Evolutionary conservation across 129 eudicot genomes (phyloP), one percentile per base, ranked within the genome.

Genomic region (Dittrichia graveolens): DNA sequence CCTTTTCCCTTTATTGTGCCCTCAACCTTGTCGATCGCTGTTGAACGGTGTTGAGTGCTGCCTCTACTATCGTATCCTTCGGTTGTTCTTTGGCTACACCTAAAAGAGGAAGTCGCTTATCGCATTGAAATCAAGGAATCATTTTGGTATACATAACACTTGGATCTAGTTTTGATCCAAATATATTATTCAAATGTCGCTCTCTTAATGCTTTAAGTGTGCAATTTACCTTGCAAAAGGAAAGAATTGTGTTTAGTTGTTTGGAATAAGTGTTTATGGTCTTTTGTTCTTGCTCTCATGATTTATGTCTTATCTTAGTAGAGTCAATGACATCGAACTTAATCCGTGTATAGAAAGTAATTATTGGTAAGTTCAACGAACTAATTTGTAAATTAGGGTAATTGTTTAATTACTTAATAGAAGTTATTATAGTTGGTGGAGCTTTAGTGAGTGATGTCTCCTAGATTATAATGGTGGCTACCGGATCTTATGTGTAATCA

Each of bases 1-100:
- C 14, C 79, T 55, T 75, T 75, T 50, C 60, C 80, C 52, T 66
- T 44, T 44, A 34, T 66, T 54, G 50, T 15, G 39, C 41, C 74
- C 67, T 76, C 47, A 18, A 61, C 60, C 48, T 73, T 62, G 56
- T 39, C 50, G 8, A 18, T 67, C 14, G 43, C 16, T 45, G n/a
- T 56, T 13, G 31, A 37, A 64, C 63, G 53, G 64, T 35, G 15
- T 37, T 14, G 59, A 37, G 52, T 59, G 34, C 9, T 39, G 61
- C 58, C 38, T 49, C 18, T 13, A 38, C 75, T 57, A 43, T 57
- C 19, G 52, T 16, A 39, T 75, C 68, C 31, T 67, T 56, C 50
- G 8, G 24, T 59, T 43, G 68, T 10, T 41, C 14, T 54, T 39
- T 50, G 3, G 55, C 79, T 74, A 39, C 49, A 52, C 57, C 58